These are phyloP conservation scores for Daldinia bambusicola DNA, from an alignment of 495 filamentous ascomycete species.

Conservation along the genomic window DNA sequence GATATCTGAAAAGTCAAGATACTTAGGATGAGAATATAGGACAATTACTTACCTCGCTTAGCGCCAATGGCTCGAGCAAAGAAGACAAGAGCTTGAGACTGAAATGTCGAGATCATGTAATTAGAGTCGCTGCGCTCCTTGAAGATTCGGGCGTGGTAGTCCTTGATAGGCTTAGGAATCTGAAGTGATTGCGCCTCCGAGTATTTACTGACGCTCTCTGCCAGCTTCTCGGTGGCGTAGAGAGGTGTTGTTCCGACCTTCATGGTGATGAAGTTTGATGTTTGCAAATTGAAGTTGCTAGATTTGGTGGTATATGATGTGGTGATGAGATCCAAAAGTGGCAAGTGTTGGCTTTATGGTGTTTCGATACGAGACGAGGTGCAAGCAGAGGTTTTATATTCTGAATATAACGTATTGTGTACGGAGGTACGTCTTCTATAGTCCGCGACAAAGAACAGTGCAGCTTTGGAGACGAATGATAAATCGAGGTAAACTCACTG, in stretches of 20 bases:
- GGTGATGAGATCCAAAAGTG: not conserved
- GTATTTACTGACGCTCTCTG: conserved; percentile 45
- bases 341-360: not conserved
- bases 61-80: conserved; percentile 48
- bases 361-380: not conserved
- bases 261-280: conserved; percentile 41
- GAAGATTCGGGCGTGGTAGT: conserved; percentile 48
- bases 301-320: not conserved
- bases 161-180: conserved; percentile 43
- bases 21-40: not conserved
- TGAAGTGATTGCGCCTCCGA: conserved; percentile 42
- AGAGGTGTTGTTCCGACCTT: conserved; percentile 46
- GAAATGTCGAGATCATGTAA: conserved; percentile 52
- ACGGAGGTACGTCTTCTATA: not conserved
- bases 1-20: not conserved
- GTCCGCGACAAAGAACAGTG: not conserved
- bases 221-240: conserved; percentile 48
- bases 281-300: not conserved
- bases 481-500: not conserved
- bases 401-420: not conserved
- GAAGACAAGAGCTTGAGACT: conserved; percentile 48
- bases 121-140: conserved; percentile 38
- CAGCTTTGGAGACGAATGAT: not conserved
- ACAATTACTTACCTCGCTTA: conserved; percentile 45
- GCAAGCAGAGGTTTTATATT: not conserved